These are phyloP conservation scores for Candida glaebosa DNA, from an alignment of 805 yeast species.

Conservation along the genomic window DNA sequence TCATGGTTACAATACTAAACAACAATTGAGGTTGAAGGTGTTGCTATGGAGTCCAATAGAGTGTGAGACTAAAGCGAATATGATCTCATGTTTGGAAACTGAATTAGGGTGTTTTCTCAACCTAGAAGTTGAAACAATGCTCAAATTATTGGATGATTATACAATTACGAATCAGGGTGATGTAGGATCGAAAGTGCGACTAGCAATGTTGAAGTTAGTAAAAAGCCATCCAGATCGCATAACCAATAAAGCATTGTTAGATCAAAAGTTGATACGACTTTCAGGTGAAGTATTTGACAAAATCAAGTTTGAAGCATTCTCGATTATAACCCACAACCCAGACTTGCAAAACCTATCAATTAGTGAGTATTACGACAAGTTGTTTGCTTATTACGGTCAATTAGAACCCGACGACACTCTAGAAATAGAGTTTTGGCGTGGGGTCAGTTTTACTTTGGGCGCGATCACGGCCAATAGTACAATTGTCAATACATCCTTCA, in stretches of 20 bases:
- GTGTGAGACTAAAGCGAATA: conserved; percentile 23
- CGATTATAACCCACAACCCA: conserved; percentile 14
- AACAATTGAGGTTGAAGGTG: conserved; percentile 18
- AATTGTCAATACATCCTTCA: conserved; percentile 42
- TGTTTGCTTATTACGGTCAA: conserved; percentile 17
- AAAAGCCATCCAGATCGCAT: conserved; percentile 16
- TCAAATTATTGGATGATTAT: conserved; percentile 64
- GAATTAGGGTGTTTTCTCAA: conserved; percentile 6
- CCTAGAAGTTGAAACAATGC: conserved; percentile 7
- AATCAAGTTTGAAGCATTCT: conserved; percentile 42
- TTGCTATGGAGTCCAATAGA: conserved; percentile 25
- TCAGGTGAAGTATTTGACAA: conserved; percentile 63
- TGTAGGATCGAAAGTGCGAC: conserved; percentile 77
- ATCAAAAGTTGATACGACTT: conserved; percentile 46
- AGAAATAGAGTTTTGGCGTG: conserved; percentile 47
- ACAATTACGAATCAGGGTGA: conserved; percentile 82
- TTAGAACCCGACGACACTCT: background rate
- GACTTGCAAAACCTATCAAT: background rate
- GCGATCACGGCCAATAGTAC: conserved; percentile 48
- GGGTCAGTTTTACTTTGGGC: conserved; percentile 53
- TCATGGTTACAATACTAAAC: conserved; percentile 8
- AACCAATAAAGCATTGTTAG: background rate
- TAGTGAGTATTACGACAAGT: background rate
- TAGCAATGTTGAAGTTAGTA: conserved; percentile 44
- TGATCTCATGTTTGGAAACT: conserved; percentile 21